A percentile compares a stretch with the other conserved stretches of the same genome.
Conservation (phyloP, 306 rosid species). For the Castanea mollissima region DNA sequence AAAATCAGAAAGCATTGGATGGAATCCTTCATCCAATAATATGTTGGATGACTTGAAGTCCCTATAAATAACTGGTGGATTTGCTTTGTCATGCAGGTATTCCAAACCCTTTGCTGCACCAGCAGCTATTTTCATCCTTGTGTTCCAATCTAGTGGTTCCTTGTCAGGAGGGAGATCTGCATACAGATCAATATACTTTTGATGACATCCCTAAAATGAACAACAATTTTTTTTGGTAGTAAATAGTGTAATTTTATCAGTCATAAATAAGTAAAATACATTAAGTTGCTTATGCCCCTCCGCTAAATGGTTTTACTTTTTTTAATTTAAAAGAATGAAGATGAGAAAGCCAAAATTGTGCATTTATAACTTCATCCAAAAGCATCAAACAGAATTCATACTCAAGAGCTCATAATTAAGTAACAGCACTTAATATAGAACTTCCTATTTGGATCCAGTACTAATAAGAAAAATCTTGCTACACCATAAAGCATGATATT, state of each 20-base stretch:
- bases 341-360: not conserved
- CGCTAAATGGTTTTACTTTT: not conserved
- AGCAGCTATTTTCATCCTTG: constrained; percentile 87
- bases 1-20: constrained; percentile 90
- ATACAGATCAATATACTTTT: constrained; percentile 7
- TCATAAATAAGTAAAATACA: not conserved
- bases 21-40: constrained; percentile 79
- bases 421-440: not conserved
- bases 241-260: not conserved
- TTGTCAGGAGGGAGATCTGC: constrained; percentile 79
- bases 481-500: not conserved
- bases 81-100: constrained; percentile 85
- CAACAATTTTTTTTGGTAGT: not conserved
- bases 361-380: not conserved
- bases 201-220: not conserved
- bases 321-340: not conserved
- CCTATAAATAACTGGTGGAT: constrained; percentile 87
- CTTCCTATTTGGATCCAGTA: not conserved
- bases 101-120: constrained; percentile 92
- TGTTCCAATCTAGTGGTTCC: constrained; percentile 87
- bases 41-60: constrained; percentile 92
- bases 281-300: not conserved
- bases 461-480: not conserved
- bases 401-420: not conserved
- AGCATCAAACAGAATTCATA: not conserved